Percentiles rank a stretch among this genome's conserved stretches.
Evolutionary conservation across 495 filamentous ascomycete species (phyloP).

Genomic region (Penicillium lagena): DNA sequence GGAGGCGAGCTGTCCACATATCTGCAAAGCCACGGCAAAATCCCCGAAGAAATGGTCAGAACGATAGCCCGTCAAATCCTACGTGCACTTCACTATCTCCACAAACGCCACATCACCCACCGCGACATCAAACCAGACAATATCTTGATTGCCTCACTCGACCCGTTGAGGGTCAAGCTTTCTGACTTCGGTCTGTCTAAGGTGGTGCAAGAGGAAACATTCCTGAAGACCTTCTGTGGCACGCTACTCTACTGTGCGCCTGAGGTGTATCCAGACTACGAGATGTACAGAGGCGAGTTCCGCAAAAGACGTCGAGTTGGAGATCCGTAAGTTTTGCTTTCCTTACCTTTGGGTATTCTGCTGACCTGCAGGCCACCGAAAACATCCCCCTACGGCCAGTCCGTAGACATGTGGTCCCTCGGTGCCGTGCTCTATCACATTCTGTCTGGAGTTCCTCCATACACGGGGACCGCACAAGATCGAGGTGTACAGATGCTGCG

Average conservation of each 20-base stretch:
- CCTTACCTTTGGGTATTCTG: neutral
- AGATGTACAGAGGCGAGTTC: slow-evolving; percentile 36
- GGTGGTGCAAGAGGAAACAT: slow-evolving; percentile 81
- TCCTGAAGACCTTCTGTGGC: slow-evolving; percentile 93
- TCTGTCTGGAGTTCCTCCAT: slow-evolving; percentile 70
- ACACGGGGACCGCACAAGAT: slow-evolving; percentile 55
- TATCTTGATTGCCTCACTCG: slow-evolving; percentile 68
- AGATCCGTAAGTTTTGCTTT: slow-evolving; percentile 32
- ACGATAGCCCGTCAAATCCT: slow-evolving; percentile 71
- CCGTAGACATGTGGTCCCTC: slow-evolving; percentile 92
- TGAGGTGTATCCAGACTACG: slow-evolving; percentile 86
- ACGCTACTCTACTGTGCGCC: slow-evolving; percentile 94
- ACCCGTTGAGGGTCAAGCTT: slow-evolving; percentile 78
- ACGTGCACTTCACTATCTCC: slow-evolving; percentile 78
- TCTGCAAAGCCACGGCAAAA: slow-evolving; percentile 48
- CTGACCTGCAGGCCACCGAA: slow-evolving; percentile 32
- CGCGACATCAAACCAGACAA: slow-evolving; percentile 98
- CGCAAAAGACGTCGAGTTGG: slow-evolving; percentile 48
- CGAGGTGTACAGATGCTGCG: slow-evolving; percentile 62
- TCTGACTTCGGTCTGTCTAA: slow-evolving; percentile 97
- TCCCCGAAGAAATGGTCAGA: slow-evolving; percentile 63
- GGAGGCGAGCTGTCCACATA: slow-evolving; percentile 77
- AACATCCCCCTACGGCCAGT: slow-evolving; percentile 68
- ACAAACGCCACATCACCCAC: slow-evolving; percentile 82
- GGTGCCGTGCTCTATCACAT: slow-evolving; percentile 84